Evolutionary conservation across 169 alveolate species (phyloP).

Genomic region (Eimeria praecox): DNA sequence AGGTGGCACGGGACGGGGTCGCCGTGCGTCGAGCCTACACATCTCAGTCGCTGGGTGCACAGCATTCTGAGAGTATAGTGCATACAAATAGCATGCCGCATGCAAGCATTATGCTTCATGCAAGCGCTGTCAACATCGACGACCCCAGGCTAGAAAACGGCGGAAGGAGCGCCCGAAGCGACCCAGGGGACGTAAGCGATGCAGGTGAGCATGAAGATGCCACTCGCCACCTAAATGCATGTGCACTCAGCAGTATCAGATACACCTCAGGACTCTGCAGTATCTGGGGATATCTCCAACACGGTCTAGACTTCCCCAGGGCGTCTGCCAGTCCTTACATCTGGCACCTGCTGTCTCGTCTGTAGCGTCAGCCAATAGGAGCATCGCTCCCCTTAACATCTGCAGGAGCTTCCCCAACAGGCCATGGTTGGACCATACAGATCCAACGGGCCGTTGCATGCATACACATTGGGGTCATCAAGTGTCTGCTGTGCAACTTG

Average conservation of each 20-base stretch:
- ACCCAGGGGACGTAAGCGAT: constrained; percentile 3
- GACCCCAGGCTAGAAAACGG: neutral
- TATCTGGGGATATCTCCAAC: neutral
- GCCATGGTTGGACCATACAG: neutral
- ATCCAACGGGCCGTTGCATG: neutral
- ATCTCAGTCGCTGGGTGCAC: constrained; percentile 5
- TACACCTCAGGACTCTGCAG: neutral
- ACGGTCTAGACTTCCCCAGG: neutral
- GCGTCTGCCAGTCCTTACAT: neutral
- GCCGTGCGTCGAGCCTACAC: constrained; percentile 5
- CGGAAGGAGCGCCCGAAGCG: constrained; percentile 32
- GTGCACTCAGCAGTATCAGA: neutral
- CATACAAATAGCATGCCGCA: neutral
- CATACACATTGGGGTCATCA: neutral
- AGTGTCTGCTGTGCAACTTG: neutral
- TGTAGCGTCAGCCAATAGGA: neutral
- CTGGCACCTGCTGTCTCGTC: neutral
- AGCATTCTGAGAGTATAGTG: neutral
- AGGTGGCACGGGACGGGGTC: neutral
- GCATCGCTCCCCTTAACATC: neutral
- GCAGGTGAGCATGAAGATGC: neutral
- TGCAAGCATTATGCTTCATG: neutral
- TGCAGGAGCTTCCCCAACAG: neutral
- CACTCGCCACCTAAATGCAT: neutral
- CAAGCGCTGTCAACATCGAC: neutral